These are phyloP conservation scores for Rhodotorula kratochvilovae DNA, from an alignment of 768 basidiomycete genomes.

Conservation along the genomic window DNA sequence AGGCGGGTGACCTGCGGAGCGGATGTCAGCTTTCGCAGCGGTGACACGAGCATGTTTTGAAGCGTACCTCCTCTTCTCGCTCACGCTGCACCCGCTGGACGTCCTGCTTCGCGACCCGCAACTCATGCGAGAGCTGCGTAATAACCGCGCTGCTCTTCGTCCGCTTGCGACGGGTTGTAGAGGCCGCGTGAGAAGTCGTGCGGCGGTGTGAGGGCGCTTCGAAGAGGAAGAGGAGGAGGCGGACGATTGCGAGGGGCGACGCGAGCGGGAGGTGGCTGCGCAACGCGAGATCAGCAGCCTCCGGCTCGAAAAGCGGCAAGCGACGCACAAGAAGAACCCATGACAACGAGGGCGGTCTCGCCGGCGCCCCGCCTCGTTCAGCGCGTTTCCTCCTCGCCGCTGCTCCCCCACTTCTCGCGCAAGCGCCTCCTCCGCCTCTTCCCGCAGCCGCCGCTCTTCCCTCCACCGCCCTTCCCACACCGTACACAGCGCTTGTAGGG, in stretches of 20 bases:
- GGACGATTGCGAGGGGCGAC: background rate
- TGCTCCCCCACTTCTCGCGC: background rate
- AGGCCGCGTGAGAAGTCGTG: background rate
- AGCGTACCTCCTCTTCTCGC: slow-evolving; percentile 1
- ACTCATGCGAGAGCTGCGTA: background rate
- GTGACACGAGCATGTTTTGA: no score
- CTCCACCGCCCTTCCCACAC: slow-evolving; percentile 30
- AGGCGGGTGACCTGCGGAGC: slow-evolving; percentile 11
- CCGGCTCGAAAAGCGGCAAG: background rate
- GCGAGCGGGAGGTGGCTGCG: background rate
- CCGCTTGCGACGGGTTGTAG: background rate
- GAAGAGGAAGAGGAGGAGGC: background rate
- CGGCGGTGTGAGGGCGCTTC: background rate
- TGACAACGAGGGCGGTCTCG: background rate
- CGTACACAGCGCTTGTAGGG: background rate
- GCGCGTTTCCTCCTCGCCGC: background rate
- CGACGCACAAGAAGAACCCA: background rate
- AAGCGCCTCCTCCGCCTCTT: slow-evolving; percentile 8
- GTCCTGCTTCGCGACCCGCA: background rate
- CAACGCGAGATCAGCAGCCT: background rate
- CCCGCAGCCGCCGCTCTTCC: slow-evolving; percentile 18
- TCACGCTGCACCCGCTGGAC: background rate
- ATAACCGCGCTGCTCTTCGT: background rate
- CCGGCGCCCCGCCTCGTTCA: background rate
- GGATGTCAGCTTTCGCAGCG: no score